Evolutionary conservation across 1,139 yeast species (phyloP), one percentile per base, ranked within the genome.

Genomic region (Suhomyces atakaporum): DNA sequence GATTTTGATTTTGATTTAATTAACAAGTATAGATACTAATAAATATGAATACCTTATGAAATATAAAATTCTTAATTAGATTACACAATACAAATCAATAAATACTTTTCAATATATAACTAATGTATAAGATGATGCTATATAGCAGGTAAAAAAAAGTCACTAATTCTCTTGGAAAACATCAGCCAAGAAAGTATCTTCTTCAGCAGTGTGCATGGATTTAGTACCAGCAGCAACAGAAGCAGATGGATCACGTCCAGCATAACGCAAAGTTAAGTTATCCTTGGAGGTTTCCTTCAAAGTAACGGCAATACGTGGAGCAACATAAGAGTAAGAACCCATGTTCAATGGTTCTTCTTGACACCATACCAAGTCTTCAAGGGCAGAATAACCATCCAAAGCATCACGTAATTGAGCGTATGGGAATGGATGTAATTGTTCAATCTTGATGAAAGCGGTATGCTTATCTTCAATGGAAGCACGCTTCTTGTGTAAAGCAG

Each of bases 321-420:
- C 73, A 43, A 74, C 89, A 57, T 60, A 88, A 25, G 84, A 61
- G 85, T 85, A 90, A 35, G 87, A 73, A 67, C 98, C 98, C 83
- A 92, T 92, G 73, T 94, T 94, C 70, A 92, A 78, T 53, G 98
- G 98, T 75, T 94, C 99, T 73, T 94, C 99, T 74, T 94, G 98
- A 68, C 95, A 84, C 94, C 94, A 94, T 31, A 89, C 95, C 53
- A 94, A 71, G 62, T 94, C 98, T 64, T 84, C 83, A 46, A 84
- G 61, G 63, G 81, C 81, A 58, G 95, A 88, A 75, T 84, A 94
- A 38, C 79, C 63, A 67, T 87, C 75, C 53, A 94, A 72, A 24
- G 87, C 69, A 55, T 90, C 97, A 60, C 89, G 84, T 56, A 94
- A 71, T 71, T 87, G 96, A 43, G 94, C 92, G 69, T 73, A 94